phyloP scores from a whole-genome alignment of 176 grass and related monocot genomes.

The Elymus sibiricus region DNA sequence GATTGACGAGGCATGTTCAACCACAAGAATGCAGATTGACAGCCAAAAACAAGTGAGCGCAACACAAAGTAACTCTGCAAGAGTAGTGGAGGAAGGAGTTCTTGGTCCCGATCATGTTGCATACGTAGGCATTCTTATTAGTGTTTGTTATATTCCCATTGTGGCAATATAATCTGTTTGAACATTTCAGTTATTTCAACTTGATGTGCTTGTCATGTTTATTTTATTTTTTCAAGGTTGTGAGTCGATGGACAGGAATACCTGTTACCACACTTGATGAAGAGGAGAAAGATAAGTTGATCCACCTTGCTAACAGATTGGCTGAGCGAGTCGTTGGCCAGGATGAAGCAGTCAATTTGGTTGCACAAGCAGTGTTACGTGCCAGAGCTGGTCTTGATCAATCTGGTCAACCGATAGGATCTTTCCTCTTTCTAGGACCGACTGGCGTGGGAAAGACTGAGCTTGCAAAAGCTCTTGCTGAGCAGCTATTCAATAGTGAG shows the following conservation, averaged over 20 bases:
- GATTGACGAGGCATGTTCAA: not conserved
- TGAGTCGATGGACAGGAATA: conserved; percentile 4
- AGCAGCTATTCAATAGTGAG: conserved; percentile 3
- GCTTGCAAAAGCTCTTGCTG: conserved; percentile 10
- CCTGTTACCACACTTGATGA: not conserved
- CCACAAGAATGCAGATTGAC: not conserved
- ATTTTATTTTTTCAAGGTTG: not conserved
- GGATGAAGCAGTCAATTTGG: not conserved
- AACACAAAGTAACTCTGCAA: not conserved
- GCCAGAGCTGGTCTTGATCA: conserved; percentile 1
- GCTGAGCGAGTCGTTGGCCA: not conserved
- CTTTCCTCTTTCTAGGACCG: conserved; percentile 13
- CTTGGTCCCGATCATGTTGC: not conserved
- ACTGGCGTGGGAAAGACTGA: not conserved
- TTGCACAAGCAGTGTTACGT: not conserved
- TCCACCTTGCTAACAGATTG: conserved; percentile 4
- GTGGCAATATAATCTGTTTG: not conserved
- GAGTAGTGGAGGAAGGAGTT: not conserved
- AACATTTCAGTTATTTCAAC: not conserved
- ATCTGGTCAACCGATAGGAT: conserved; percentile 5
- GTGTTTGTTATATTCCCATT: not conserved
- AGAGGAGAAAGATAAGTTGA: not conserved
- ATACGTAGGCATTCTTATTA: not conserved
- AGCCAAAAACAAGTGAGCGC: not conserved
- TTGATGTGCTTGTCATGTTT: not conserved